Percentiles rank a stretch among this genome's conserved stretches.
These are phyloP conservation scores for Lachnellula hyalina DNA, from an alignment of 2,329 filamentous ascomycete genomes.

Conservation along the genomic window DNA sequence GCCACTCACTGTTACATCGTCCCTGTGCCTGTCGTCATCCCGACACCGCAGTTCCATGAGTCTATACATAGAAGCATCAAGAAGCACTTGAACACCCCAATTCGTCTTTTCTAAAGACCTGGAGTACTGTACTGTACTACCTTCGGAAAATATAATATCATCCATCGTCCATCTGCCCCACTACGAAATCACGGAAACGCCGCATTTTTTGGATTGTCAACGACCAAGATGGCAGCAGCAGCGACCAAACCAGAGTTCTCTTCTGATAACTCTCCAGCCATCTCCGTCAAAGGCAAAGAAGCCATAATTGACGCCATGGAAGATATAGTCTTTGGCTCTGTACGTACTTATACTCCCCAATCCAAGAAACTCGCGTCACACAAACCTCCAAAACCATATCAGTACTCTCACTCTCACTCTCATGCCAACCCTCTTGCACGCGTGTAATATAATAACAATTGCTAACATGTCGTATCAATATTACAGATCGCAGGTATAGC, in stretches of 20 bases:
- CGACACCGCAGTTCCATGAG: background rate
- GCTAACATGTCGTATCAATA: conserved; percentile 6
- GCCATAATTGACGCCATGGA: conserved; percentile 59
- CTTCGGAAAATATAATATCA: background rate
- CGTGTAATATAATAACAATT: too few species aligned
- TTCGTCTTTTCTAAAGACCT: too few species aligned
- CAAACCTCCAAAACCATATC: too few species aligned
- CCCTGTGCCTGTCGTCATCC: background rate
- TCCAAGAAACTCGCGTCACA: too few species aligned
- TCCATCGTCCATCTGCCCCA: background rate
- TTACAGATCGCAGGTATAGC: conserved; percentile 71
- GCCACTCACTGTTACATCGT: background rate
- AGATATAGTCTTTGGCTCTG: conserved; percentile 83
- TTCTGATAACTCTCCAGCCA: conserved; percentile 4
- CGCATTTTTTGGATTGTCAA: too few species aligned
- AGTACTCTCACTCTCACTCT: too few species aligned
- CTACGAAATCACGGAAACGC: background rate
- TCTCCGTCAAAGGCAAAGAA: conserved; percentile 19
- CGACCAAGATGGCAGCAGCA: conserved; percentile 22
- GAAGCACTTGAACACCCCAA: background rate
- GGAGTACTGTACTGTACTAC: background rate
- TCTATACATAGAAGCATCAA: background rate
- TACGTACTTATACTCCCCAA: conserved; percentile 38
- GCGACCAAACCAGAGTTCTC: conserved; percentile 18
- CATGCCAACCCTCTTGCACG: too few species aligned